These are phyloP conservation scores for Abelmoschus esculentus DNA, from an alignment of 345 rosid species.

Conservation along the genomic window DNA sequence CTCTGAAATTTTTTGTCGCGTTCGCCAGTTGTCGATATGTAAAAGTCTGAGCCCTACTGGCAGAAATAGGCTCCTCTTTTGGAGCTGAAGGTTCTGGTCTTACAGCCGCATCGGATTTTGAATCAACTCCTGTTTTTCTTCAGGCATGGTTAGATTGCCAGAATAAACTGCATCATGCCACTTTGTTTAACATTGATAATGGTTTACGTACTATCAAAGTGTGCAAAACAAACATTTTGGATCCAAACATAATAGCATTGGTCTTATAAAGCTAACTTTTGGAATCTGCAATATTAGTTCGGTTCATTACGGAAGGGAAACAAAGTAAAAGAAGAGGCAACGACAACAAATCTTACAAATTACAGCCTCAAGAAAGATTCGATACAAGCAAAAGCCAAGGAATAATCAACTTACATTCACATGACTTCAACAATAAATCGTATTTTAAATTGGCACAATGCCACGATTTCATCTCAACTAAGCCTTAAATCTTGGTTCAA, in stretches of 20 bases:
- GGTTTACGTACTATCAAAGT: background rate
- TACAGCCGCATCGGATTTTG: background rate
- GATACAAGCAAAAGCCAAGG: background rate
- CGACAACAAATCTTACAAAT: background rate
- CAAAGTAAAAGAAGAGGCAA: background rate
- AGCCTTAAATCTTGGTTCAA: background rate
- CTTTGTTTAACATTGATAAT: background rate
- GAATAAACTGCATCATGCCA: conserved; percentile 5
- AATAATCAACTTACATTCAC: background rate
- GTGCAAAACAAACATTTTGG: background rate
- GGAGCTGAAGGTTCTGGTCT: conserved; percentile 12
- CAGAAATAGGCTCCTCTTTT: background rate
- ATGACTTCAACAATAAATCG: background rate
- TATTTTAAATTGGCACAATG: background rate
- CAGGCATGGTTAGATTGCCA: background rate
- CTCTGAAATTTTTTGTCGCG: conserved; percentile 47
- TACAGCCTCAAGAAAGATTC: background rate
- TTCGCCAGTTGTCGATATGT: conserved; percentile 54
- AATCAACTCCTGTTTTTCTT: conserved; percentile 6
- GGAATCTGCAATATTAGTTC: background rate
- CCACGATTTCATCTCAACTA: no score
- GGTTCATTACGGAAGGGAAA: background rate
- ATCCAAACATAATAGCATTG: background rate
- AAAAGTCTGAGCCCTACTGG: conserved; percentile 25
- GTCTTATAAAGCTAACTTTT: background rate